Base-by-base conservation (phyloP, 345 rosid species). In the Syzygium grande region DNA sequence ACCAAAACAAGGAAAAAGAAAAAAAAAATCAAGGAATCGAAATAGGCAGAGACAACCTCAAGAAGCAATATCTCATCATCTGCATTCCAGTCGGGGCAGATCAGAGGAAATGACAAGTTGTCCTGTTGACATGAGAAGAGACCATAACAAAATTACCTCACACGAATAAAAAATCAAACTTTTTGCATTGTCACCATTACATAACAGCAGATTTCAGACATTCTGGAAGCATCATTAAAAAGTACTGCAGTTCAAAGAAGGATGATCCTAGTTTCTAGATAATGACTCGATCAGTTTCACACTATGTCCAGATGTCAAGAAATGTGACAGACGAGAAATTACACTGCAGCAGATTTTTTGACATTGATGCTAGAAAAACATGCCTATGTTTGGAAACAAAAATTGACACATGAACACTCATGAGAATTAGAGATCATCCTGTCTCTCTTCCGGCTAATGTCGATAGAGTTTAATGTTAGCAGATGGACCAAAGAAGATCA, bases 11-110 rank as follows among this genome's bases (percentile, higher is more conserved):
- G 77, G 51, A 80, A 86, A 65, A 77, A 29, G 52, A 46, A 43
- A 34, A 65, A 54, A 12, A 59, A 83, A 68, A 63, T 43, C 11
- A 12, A 84, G 86, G 34, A 89, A 51, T 58, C 46, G 10, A 84
- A 65, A 30, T 52, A 59, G 51, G 51, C 51, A 58, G 21, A 34
- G 88, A 84, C 79, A 79, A 96, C 99, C 99, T 98, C 99, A 22
- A 98, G 92, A 86, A 98, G 99, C 89, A 98, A 94, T 90, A 94
- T 98, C 89, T 98, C 99, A 86, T 97, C 99, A 91, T 98, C 99
- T 29, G 99, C 98, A 94, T 95, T 96, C 99, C 99, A 98, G 90
- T 96, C 97, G 8, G 97, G 94, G 89, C 98, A 96, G 88, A 96
- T 94, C 80, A 98, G 98, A 6, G 97, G 98, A 88, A 96, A 95